Base-by-base conservation (phyloP, 352 stramenopile species). In the Globisporangium spinosum region DNA sequence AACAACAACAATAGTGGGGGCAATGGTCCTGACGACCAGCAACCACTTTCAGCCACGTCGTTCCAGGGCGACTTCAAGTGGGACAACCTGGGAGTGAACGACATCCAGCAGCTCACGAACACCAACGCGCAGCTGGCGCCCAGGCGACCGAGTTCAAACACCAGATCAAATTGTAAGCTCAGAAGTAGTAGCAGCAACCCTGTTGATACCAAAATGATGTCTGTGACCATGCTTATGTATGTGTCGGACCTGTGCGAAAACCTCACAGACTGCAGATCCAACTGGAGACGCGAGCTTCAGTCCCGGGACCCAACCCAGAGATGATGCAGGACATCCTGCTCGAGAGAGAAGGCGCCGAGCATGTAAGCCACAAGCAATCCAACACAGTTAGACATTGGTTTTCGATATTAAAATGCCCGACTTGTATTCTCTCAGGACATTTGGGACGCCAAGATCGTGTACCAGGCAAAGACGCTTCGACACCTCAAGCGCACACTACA, bases 361-460 rank as follows among this genome's bases (percentile, higher is more conserved):
- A 92, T 65, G 85, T 91, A 71, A 43, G 70, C 63, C 47, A 55
- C 25, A 20, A 27, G 13, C 17, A 34, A 27, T 9, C 55, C 17
- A n/a, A 27, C 55, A 17, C 55, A 17, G 43, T 23, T 51, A 51
- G 43, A 51, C 3, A 51, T 22, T 51, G 43, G 43, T 23, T 49
- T 49, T 20, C 22, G 43, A 51, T 51, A 23, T 8, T 51, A 51
- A 23, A 10, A 51, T 51, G 43, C 2, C 8, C 9, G 35, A 12
- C 12, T 43, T 43, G 2, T 1, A 49, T 49, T 22, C 40, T n/a
- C 15, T 71, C 64, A 94, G 83, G 82, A 94, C 66, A 72, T 91
- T 61, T 82, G 84, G 7, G 80, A 94, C 54, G 66, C 78, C 12
- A 93, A 94, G 71, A 94, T 94, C 58, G 78, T 94, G 3, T 82